Base-by-base conservation (phyloP, 345 rosid genomes). In the Ailanthus altissimus region DNA sequence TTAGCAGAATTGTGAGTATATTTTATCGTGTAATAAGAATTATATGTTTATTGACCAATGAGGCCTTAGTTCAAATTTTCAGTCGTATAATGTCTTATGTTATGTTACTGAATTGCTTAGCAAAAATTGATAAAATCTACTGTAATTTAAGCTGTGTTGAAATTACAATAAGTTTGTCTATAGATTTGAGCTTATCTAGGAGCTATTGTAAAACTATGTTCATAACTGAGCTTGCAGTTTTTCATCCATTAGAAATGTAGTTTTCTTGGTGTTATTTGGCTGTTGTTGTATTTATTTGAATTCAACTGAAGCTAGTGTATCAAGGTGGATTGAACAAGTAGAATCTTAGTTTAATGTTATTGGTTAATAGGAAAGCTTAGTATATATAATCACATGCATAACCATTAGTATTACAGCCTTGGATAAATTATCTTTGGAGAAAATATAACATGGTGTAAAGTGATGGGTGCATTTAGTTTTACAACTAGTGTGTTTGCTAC, bases 241-340 rank as follows among this genome's bases (percentile, higher is more conserved):
- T 73, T 61, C 0, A 18, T 54, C 16, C 50, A 9, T 32, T 8
- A 36, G 20, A 51, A 57, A 26, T 9, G 25, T 46, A 2, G 46
- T 60, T 74, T 32, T 61, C 15, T 12, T 36, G 28, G n/a, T 42
- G 65, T 42, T 23, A 40, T 57, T 54, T 21, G n/a, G 9, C 20
- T 8, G 18, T 20, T 49, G n/a, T 68, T 49, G 73, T 28, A 50
- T 60, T 61, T 62, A 47, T 13, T 28, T 47, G 9, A 47, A 62
- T 28, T 47, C 70, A 18, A 16, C 56, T 73, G 57, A 65, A 72
- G 64, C 12, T 46, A 60, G 32, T 73, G 40, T 36, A 62, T 8
- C 32, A 32, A 13, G 54, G 25, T 13, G 65, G 23, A 57, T 23
- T 9, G 25, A 72, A 15, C 21, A 58, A n/a, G 40, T n/a, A 23